These are phyloP conservation scores for Nakazawaea molendinolei DNA, from an alignment of 805 yeast genomes.

Conservation along the genomic window DNA sequence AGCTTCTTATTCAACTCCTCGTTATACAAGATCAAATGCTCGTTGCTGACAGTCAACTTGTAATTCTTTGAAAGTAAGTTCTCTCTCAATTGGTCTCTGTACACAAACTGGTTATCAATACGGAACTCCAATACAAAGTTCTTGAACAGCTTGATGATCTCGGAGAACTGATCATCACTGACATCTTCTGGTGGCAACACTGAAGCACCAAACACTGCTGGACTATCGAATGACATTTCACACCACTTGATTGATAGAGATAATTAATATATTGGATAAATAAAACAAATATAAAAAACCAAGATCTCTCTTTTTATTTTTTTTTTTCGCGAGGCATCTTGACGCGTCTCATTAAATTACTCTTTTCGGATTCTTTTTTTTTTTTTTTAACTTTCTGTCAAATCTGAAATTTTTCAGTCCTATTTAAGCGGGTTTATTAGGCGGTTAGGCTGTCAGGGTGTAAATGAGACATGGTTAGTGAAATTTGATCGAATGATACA, in stretches of 20 bases:
- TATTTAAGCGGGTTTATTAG: too few relatives aligned
- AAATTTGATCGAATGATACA: too few relatives aligned
- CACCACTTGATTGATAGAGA: too few relatives aligned
- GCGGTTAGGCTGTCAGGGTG: too few relatives aligned
- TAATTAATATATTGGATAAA: not conserved
- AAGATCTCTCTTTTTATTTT: not conserved
- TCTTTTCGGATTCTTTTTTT: constrained; percentile 2
- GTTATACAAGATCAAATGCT: constrained; percentile 79
- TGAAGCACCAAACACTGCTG: constrained; percentile 67
- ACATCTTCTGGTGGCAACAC: constrained; percentile 82
- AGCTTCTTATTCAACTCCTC: constrained; percentile 84
- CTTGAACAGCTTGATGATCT: constrained; percentile 70
- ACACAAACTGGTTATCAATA: constrained; percentile 73
- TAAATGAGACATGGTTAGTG: too few relatives aligned
- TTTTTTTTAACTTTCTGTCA: too few relatives aligned
- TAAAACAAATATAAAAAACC: not conserved
- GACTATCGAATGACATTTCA: constrained; percentile 65
- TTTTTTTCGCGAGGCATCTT: not conserved
- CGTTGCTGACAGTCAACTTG: constrained; percentile 67
- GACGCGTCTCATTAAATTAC: constrained; percentile 12
- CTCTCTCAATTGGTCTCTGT: constrained; percentile 87
- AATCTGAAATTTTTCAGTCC: too few relatives aligned
- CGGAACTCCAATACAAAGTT: constrained; percentile 81
- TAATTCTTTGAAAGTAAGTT: constrained; percentile 74
- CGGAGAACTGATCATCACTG: constrained; percentile 56